Evolutionary conservation across 768 basidiomycete genomes (phyloP).

Genomic region (Phaeotremella fagi): DNA sequence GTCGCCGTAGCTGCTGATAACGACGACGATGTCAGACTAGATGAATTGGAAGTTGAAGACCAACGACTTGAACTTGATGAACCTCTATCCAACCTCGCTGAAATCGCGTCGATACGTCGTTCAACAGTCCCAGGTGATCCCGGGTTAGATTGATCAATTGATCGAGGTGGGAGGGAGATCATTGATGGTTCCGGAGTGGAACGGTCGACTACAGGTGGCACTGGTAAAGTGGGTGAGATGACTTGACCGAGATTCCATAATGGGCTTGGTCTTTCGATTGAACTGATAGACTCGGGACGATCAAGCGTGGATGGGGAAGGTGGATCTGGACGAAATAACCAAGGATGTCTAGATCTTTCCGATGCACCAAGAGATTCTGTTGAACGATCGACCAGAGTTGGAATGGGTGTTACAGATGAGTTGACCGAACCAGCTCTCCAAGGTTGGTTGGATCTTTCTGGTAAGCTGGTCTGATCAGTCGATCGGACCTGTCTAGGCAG

Average conservation of each 20-base stretch:
- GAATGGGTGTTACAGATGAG: too few species aligned
- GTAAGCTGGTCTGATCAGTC: too few species aligned
- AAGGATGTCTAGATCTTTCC: too few species aligned
- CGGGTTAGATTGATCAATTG: background rate
- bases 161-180: background rate
- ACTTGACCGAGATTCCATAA: background rate
- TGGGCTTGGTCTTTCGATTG: too few species aligned
- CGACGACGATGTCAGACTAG: background rate
- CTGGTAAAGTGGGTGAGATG: background rate
- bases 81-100: conserved; percentile 10
- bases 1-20: background rate
- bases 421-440: too few species aligned
- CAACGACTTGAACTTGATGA: background rate
- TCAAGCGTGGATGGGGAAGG: too few species aligned
- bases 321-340: too few species aligned
- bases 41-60: background rate
- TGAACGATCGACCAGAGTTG: too few species aligned
- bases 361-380: too few species aligned
- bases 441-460: too few species aligned
- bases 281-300: too few species aligned
- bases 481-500: too few species aligned
- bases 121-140: conserved; percentile 11
- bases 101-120: conserved; percentile 13
- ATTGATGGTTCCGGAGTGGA: background rate
- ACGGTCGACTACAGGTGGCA: background rate